A percentile compares a stretch with the other conserved stretches of the same genome.
These are phyloP conservation scores for Phytophthora ramorum DNA, from an alignment of 352 stramenopile genomes.

Conservation along the genomic window DNA sequence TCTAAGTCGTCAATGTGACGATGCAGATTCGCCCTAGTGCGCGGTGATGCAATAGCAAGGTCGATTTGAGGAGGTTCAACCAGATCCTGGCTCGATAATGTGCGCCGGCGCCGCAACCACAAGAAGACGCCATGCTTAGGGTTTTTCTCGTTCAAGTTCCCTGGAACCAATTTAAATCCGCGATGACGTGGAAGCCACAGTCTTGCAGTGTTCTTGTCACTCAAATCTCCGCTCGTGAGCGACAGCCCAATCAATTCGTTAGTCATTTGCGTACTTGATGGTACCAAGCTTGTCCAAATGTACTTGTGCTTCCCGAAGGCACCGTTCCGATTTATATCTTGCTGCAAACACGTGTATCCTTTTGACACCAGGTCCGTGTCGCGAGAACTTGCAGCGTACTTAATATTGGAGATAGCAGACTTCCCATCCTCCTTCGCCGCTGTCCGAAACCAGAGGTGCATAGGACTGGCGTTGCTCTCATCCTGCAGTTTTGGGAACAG, in stretches of 20 bases:
- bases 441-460: slow-evolving; percentile 74
- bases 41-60: slow-evolving; percentile 45
- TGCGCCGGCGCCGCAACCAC: slow-evolving; percentile 58
- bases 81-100: slow-evolving; percentile 53
- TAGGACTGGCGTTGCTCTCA: slow-evolving; percentile 39
- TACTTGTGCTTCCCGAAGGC: slow-evolving; percentile 80
- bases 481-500: slow-evolving; percentile 65
- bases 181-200: slow-evolving; percentile 75
- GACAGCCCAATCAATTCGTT: slow-evolving; percentile 76
- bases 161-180: slow-evolving; percentile 76
- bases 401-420: slow-evolving; percentile 70
- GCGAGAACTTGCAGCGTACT: slow-evolving; percentile 60
- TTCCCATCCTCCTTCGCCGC: slow-evolving; percentile 66
- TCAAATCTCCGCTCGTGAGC: slow-evolving; percentile 69
- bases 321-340: slow-evolving; percentile 70
- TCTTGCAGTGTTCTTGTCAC: slow-evolving; percentile 66
- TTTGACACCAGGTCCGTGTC: slow-evolving; percentile 81
- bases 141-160: slow-evolving; percentile 76
- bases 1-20: slow-evolving; percentile 75
- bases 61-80: slow-evolving; percentile 53
- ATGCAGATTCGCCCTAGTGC: slow-evolving; percentile 46
- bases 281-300: slow-evolving; percentile 73
- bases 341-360: slow-evolving; percentile 78
- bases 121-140: slow-evolving; percentile 65
- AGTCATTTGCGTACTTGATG: slow-evolving; percentile 48